Base-by-base conservation (phyloP, 2,329 filamentous ascomycete genomes). In the Diaporthe nobilis region DNA sequence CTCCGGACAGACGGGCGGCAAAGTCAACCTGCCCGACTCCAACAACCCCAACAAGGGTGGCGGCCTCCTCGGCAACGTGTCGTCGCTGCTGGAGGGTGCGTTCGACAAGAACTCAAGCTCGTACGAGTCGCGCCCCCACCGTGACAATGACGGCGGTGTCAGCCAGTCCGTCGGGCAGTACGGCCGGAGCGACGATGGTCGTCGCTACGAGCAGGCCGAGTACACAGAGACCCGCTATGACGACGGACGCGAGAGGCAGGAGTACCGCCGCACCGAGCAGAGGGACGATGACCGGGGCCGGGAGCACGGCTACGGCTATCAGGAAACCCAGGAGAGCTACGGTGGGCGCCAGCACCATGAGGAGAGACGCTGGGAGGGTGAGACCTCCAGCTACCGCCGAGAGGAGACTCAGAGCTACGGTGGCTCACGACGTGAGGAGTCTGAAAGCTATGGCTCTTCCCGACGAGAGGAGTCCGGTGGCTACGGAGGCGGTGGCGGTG, bases 41-140 rank as follows among this genome's bases (percentile, higher is more conserved):
- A 77, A 81, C n/a, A 77, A 83, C 55, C 78, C 80, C 87, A 89
- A 79, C 10, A 88, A 89, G 75, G 88, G 91, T 67, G 93, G 94
- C 42, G 92, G 93, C 34, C 85, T 98, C 58, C 87, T 98, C 17
- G 93, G 92, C 73, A 91, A 92, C 47, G 93, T 94, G 42, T 89
- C 90, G 49, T 91, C 90, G 53, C 85, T 96, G 22, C 88, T 97
- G 8, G 81, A 80, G 31, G 77, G 79, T n/a, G 80, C 78, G 34
- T 80, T 80, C 77, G 79, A 79, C 49, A 85, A 89, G 47, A 86
- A 91, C 61, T 91, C 88, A 74, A 87, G 91, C 80, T 86, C 79
- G 42, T 78, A 85, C 65, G 89, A 88, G 78, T 85, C 87, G 72
- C 78, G 85, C 89, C 75, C 87, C 87, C 47, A 80, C 57, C 88